These are phyloP conservation scores for Moniliella sp. DNA, from an alignment of 1,284 basidiomycete species.

Conservation along the genomic window DNA sequence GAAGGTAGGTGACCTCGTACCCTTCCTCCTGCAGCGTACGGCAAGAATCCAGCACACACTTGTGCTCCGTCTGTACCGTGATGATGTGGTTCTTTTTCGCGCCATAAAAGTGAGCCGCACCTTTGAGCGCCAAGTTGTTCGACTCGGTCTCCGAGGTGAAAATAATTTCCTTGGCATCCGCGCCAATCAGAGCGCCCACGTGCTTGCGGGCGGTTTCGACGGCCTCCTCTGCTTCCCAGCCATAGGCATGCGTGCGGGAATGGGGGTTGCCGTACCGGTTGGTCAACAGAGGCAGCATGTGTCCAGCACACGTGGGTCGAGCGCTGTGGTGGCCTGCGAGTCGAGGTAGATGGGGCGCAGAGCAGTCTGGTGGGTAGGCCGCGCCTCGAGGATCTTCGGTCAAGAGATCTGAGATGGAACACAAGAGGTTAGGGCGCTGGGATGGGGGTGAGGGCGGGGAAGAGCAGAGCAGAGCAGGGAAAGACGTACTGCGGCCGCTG, in stretches of 20 bases:
- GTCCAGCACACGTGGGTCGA: conserved; percentile 89
- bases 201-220: conserved; percentile 79
- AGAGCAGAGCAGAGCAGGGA: too few species aligned
- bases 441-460: too few species aligned
- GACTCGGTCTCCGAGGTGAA: conserved; percentile 96
- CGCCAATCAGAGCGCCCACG: conserved; percentile 73
- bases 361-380: too few species aligned
- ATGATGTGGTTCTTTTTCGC: conserved; percentile 40
- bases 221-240: conserved; percentile 90
- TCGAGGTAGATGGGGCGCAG: conserved; percentile 31
- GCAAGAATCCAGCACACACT: conserved; percentile 95
- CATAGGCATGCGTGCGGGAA: conserved; percentile 89
- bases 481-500: too few species aligned
- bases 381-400: too few species aligned
- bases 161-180: conserved; percentile 80
- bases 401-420: too few species aligned
- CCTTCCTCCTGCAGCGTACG: conserved; percentile 84
- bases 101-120: conserved; percentile 60
- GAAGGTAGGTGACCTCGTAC: conserved; percentile 90
- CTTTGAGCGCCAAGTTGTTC: conserved; percentile 96
- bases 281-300: conserved; percentile 84
- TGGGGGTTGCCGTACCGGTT: conserved; percentile 97
- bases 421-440: too few species aligned
- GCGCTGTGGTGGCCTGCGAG: conserved; percentile 58
- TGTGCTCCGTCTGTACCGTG: conserved; percentile 56